Conservation (phyloP, 306 rosid species). For the Lagenaria siceraria region DNA sequence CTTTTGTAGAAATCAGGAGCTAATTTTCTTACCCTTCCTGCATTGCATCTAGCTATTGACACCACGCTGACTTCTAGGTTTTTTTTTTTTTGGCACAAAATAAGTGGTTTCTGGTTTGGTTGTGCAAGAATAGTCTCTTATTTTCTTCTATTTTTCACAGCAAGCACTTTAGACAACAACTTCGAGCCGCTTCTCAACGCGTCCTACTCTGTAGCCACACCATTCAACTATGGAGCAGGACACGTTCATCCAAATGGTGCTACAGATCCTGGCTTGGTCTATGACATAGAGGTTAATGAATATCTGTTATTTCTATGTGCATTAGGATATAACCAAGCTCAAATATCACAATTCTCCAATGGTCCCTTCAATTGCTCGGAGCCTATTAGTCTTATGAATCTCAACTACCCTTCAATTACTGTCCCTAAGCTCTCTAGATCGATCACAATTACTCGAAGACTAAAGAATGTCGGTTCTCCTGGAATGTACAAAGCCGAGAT, state of each 20-base stretch:
- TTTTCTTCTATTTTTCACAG: constrained; percentile 25
- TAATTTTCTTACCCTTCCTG: not conserved
- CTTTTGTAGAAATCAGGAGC: not conserved
- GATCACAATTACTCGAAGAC: constrained; percentile 34
- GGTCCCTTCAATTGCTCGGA: constrained; percentile 28
- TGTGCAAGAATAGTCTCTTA: not conserved
- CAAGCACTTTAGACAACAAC: constrained; percentile 41
- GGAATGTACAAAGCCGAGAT: constrained; percentile 39
- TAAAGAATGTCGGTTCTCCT: constrained; percentile 69
- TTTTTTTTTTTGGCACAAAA: not conserved
- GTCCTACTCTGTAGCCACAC: constrained; percentile 35
- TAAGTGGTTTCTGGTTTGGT: not conserved
- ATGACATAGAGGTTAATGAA: constrained; percentile 42
- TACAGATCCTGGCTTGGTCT: constrained; percentile 82
- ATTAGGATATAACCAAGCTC: constrained; percentile 43
- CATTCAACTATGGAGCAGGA: constrained; percentile 84
- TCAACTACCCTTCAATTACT: constrained; percentile 77
- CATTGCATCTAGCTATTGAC: not conserved
- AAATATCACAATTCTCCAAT: constrained; percentile 30
- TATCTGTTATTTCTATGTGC: constrained; percentile 62
- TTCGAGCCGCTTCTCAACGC: constrained; percentile 47
- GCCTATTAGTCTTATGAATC: constrained; percentile 31
- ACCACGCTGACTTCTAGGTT: not conserved
- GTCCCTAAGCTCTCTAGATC: constrained; percentile 53
- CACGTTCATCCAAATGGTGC: constrained; percentile 65